Evolutionary conservation across 164 flowering plant genomes (phyloP).

Genomic region (Buxus sempervirens): DNA sequence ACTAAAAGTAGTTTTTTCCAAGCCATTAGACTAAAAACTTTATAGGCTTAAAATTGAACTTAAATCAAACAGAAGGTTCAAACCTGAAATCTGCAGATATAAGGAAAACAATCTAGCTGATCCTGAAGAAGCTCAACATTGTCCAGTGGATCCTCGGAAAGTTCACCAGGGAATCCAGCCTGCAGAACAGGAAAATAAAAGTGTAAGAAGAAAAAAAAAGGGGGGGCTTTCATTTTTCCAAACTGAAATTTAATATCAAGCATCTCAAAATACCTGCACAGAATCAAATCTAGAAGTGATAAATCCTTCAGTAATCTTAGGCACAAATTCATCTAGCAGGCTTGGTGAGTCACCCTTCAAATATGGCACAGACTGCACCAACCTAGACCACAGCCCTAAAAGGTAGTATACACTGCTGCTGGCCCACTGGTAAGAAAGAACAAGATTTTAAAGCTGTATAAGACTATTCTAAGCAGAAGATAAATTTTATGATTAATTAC

Average conservation of each 20-base stretch:
- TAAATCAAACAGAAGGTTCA: neutral
- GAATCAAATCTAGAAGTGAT: conserved; percentile 94
- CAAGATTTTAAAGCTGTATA: conserved; percentile 3
- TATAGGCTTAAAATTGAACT: neutral
- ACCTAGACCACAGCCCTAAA: conserved; percentile 93
- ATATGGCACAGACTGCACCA: conserved; percentile 94
- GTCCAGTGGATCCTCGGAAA: conserved; percentile 85
- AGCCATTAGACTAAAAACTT: neutral
- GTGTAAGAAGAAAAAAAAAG: conserved; percentile 8
- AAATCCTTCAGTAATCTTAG: conserved; percentile 90
- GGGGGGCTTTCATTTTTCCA: neutral
- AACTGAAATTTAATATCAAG: neutral
- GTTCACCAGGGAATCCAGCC: conserved; percentile 83
- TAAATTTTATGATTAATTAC: neutral
- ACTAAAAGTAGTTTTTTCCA: neutral
- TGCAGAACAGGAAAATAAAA: conserved; percentile 19
- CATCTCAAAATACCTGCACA: conserved; percentile 55
- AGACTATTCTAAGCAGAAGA: neutral
- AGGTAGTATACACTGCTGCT: conserved; percentile 98
- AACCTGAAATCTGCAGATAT: conserved; percentile 92
- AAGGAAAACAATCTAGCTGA: conserved; percentile 88
- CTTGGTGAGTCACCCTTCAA: conserved; percentile 92
- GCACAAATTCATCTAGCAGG: conserved; percentile 92
- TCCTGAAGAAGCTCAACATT: conserved; percentile 96
- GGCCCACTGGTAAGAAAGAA: conserved; percentile 75